phyloP scores from a whole-genome alignment of 495 filamentous ascomycete genomes.

The Penicillium chermesinum region DNA sequence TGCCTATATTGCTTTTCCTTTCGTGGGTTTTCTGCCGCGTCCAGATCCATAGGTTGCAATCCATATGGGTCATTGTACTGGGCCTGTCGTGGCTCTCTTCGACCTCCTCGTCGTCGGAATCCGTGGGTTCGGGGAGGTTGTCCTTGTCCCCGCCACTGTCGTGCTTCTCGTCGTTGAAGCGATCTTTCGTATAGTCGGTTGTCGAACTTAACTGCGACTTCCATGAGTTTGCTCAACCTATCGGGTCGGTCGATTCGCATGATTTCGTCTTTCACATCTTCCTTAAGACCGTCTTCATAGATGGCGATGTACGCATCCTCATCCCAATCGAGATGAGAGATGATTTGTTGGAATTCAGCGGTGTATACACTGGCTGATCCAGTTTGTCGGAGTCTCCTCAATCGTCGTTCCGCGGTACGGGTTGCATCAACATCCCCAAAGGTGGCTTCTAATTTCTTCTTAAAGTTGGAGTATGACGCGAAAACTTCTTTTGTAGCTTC shows the following conservation, averaged over 20 bases:
- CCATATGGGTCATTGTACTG: background rate
- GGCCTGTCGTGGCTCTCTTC: background rate
- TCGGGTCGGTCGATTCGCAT: background rate
- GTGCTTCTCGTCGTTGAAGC: background rate
- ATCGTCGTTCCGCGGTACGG: background rate
- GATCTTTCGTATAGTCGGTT: background rate
- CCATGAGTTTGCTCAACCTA: background rate
- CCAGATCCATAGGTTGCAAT: background rate
- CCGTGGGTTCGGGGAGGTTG: background rate
- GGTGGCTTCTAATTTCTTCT: background rate
- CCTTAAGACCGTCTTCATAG: background rate
- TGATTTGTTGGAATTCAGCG: background rate
- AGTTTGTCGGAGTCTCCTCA: background rate
- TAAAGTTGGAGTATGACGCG: background rate
- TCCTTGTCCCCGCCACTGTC: background rate
- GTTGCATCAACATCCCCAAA: background rate
- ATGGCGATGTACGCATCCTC: background rate
- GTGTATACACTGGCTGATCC: background rate
- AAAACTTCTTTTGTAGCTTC: background rate
- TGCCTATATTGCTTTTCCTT: background rate
- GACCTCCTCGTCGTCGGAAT: background rate
- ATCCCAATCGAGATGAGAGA: background rate
- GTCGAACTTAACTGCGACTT: background rate
- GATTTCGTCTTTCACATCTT: background rate
- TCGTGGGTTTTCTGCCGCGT: background rate